Evolutionary conservation across 1,139 yeast genomes (phyloP), one percentile per base, ranked within the genome.

Genomic region (Groenewaldozyma auringiensis): DNA sequence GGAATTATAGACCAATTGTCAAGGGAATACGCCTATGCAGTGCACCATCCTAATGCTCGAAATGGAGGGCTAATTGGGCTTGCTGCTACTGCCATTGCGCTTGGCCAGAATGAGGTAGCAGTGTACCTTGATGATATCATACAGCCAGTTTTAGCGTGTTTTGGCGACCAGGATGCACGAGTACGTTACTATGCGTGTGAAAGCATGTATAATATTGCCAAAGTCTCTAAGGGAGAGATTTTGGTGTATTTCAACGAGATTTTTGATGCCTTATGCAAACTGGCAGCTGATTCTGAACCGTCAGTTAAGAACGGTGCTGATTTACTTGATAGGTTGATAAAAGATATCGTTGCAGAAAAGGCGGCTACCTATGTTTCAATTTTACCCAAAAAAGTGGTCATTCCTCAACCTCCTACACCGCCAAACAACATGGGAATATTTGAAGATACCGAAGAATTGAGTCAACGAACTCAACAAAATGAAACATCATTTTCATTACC

Each of bases 161-260:
- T 94, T 63, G 89, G 95, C 45, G 98, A 94, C 59, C 95, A 94
- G 49, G 96, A 94, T 61, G 94, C 96, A 9, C 76, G 95, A 53
- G 98, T 94, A 6, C 72, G 99, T 45, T 94, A 94, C 59, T 94
- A 89, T 64, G 97, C 98, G 0, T 92, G 98, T 67, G 99, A 94
- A 62, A 84, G 95, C 38, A 72, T 94, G 53, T 94, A 94, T 66
- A 94, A 94, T 65, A 89, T 94, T 43, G 95, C 98, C 45, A 94
- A 94, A 63, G 95, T 92, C 20, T 95, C 98, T 3, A 79, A 95
- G 56, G 98, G 98, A 17, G 98, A 94, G 63, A 85, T 92, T 21
- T 68, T 94, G 52, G 70, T 84, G 13, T 92, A 87, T 63, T 92
- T 92, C 69, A 94, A 92, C 63, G 97, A 92, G 64, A 82, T 89